Base-by-base conservation (phyloP, 257 asterid species). In the Paulownia fortunei region DNA sequence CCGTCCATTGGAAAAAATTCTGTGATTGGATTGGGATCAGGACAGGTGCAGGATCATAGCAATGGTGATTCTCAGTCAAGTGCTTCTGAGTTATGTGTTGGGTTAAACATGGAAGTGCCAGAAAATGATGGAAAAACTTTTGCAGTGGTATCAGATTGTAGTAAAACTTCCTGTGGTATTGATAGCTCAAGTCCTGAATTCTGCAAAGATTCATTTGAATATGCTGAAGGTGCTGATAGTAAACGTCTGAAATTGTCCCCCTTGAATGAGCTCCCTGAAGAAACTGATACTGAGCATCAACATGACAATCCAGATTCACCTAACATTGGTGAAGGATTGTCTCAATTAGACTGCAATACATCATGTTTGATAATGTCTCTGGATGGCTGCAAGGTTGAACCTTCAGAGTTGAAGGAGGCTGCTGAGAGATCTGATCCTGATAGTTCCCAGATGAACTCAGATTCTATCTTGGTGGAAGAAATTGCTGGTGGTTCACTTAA, bases 301-400 rank as follows among this genome's bases (percentile, higher is more conserved):
- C 52, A 73, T 80, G 47, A 71, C 49, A 80, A 76, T 76, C 74
- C 72, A 21, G 76, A 61, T 41, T 63, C 62, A 61, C 46, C 80
- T 5, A 76, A 41, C 16, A 59, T 59, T 76, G 74, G 76, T 42
- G 85, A 59, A 61, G 62, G 60, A 62, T 75, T 58, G 66, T 83
- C 80, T 74, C 54, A 54, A 34, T 69, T 82, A 24, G 83, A 79
- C 67, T 30, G 86, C 82, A 30, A 49, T 44, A 49, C 76, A 63
- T 85, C 88, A 77, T 84, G 32, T 79, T 55, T 64, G 42, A 23
- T 52, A 34, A 23, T 78, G 69, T 78, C 69, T 39, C 56, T 69
- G 11, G 80, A 69, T 36, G 63, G 55, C 32, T 77, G 87, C 81
- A 76, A 88, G 80, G 56, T 59, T 74, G 87, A 80, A 74, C 73